Base-by-base conservation (phyloP, 1,139 yeast genomes). In the Lodderomyces oxycetoniae region DNA sequence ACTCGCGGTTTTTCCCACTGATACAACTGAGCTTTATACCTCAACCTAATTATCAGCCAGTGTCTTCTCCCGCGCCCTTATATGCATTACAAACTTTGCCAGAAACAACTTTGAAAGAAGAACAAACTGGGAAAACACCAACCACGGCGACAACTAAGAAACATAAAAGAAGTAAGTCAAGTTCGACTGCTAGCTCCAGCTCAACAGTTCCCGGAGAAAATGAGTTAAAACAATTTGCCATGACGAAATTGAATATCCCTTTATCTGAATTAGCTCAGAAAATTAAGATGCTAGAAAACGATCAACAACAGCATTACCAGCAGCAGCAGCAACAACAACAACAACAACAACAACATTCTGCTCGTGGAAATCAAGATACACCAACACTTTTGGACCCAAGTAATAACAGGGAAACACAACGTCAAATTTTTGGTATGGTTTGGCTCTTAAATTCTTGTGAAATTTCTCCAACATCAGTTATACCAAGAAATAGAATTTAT, bases 401-500 rank as follows among this genome's bases (percentile, higher is more conserved):
- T 14, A 51, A 53, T 16, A 49, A 59, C 7, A 73, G 73, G 31
- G 93, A 84, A 45, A 69, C 79, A 38, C 79, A 77, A 45, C 72
- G 86, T 37, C 95, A 85, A 53, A 63, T 84, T 1, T 84, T 85
- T 56, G 95, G 91, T 5, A 73, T 86, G 74, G 74, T 83, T 2
- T 85, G 94, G 87, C 62, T 88, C 24, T 63, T 80, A 55, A 76
- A 78, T 45, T 71, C 79, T 26, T 86, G 95, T 51, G 80, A 77
- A 45, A 53, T 73, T 2, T 65, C 77, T 21, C 72, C 75, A 4
- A 77, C 79, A 2, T 77, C 88, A 3, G 93, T 82, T 29, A 87
- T 88, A 13, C 95, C 95, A 5, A 63, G 97, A 38, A 85, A 84
- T 48, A 63, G 87, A 35, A 78, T 88, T 16, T 88, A 84, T 56